Evolutionary conservation across 1,139 yeast genomes (phyloP).

Genomic region (Taphrina sp.): DNA sequence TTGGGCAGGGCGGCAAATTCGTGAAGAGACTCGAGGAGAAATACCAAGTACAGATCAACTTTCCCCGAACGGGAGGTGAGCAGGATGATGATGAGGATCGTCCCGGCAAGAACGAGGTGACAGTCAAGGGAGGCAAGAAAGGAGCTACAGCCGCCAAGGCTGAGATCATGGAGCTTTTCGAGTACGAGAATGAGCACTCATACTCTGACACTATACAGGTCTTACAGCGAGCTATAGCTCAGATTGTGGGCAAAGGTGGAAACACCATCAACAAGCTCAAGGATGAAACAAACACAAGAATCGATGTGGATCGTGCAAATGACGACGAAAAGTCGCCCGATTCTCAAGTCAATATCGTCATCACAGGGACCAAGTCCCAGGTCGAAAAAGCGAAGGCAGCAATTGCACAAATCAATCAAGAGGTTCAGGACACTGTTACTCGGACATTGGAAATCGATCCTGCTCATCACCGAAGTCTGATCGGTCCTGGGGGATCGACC

Average conservation of each 20-base stretch:
- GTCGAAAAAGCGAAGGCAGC: slow-evolving; percentile 68
- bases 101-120: slow-evolving; percentile 58
- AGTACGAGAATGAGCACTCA: slow-evolving; percentile 86
- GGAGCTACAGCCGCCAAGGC: slow-evolving; percentile 83
- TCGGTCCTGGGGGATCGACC: slow-evolving; percentile 77
- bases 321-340: slow-evolving; percentile 42
- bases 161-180: slow-evolving; percentile 78
- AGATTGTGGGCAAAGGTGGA: slow-evolving; percentile 88
- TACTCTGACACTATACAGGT: slow-evolving; percentile 61
- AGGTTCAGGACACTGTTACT: slow-evolving; percentile 63
- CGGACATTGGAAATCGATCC: slow-evolving; percentile 69
- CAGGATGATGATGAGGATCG: slow-evolving; percentile 40
- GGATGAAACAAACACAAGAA: slow-evolving; percentile 74
- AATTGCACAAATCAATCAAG: slow-evolving; percentile 63
- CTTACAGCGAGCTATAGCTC: slow-evolving; percentile 70
- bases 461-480: slow-evolving; percentile 71
- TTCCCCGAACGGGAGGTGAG: slow-evolving; percentile 52
- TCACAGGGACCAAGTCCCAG: slow-evolving; percentile 79
- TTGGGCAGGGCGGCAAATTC: slow-evolving; percentile 80
- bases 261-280: slow-evolving; percentile 79
- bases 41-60: slow-evolving; percentile 76
- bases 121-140: slow-evolving; percentile 85
- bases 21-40: slow-evolving; percentile 85
- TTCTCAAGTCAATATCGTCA: slow-evolving; percentile 56
- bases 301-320: slow-evolving; percentile 57